A percentile compares a stretch with the other conserved stretches of the same genome.
phyloP scores from a whole-genome alignment of 1,284 basidiomycete species.

The Xanthoconium separans region DNA sequence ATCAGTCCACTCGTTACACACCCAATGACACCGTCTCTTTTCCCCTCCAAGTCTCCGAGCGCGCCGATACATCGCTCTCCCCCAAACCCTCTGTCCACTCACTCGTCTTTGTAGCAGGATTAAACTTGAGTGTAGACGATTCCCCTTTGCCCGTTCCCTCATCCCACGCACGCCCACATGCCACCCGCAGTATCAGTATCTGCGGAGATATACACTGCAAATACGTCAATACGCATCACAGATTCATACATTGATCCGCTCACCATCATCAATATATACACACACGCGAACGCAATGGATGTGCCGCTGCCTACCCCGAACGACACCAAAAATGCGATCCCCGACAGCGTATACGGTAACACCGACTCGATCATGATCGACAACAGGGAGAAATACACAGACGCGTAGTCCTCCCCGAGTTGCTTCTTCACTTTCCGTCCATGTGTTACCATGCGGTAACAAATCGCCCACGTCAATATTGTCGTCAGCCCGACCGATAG shows the following conservation, averaged over 20 bases:
- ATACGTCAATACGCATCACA: background rate
- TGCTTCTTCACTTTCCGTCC: conserved; percentile 10
- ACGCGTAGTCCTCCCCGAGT: conserved; percentile 22
- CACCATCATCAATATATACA: conserved; percentile 27
- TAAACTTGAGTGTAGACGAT: conserved; percentile 17
- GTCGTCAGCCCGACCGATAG: conserved; percentile 23
- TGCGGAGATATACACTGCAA: conserved; percentile 29
- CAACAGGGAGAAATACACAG: conserved; percentile 20
- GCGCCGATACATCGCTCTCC: background rate
- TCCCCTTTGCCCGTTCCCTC: conserved; percentile 4
- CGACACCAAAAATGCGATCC: conserved; percentile 28
- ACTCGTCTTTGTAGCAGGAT: background rate
- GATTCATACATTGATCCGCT: background rate
- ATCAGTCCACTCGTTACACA: too few species aligned
- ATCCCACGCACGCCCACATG: conserved; percentile 19
- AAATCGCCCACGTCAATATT: conserved; percentile 23
- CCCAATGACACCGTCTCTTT: too few species aligned
- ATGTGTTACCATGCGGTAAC: conserved; percentile 21
- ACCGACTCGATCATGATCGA: conserved; percentile 28
- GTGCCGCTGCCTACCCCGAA: conserved; percentile 15
- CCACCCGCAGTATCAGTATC: conserved; percentile 28
- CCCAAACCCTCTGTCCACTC: background rate
- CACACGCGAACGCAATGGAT: conserved; percentile 16
- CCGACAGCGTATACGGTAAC: conserved; percentile 27
- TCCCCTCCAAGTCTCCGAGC: background rate